A percentile compares a stretch with the other conserved stretches of the same genome.
phyloP scores from a whole-genome alignment of 2,329 filamentous ascomycete species.

The Pseudogymnoascus sp. region DNA sequence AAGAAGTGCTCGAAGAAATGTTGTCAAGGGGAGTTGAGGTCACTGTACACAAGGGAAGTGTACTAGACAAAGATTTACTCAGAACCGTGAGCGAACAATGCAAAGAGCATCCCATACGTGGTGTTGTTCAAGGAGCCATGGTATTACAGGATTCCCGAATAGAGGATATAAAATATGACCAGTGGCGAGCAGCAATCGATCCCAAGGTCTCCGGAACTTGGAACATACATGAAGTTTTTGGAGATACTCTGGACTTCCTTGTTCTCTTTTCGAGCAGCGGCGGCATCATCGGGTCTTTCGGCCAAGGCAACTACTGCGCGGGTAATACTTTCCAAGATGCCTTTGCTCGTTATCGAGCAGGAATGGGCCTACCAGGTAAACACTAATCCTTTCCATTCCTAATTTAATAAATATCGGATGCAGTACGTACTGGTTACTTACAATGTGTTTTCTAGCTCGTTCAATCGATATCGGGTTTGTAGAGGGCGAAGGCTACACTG shows the following conservation, averaged over 20 bases:
- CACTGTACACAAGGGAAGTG: not conserved
- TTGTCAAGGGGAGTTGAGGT: not conserved
- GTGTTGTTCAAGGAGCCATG: not conserved
- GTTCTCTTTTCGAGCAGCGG: not conserved
- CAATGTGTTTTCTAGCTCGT: not conserved
- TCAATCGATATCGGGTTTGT: conserved; percentile 19
- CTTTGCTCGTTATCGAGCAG: not conserved
- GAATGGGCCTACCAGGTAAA: not conserved
- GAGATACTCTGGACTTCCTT: conserved; percentile 11
- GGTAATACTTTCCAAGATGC: conserved; percentile 14
- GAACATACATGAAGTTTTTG: conserved; percentile 12
- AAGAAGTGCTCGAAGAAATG: not conserved
- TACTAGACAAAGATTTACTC: not conserved
- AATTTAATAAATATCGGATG: not conserved
- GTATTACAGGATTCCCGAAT: not conserved
- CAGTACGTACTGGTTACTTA: not conserved
- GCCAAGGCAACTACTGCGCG: conserved; percentile 13
- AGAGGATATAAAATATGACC: not conserved
- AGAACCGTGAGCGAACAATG: not conserved
- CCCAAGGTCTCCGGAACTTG: conserved; percentile 17
- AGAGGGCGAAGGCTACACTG: conserved; percentile 9
- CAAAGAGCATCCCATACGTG: not conserved
- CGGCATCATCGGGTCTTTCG: not conserved
- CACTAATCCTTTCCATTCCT: not conserved
- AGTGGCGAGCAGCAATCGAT: conserved; percentile 10